A percentile compares a stretch with the other conserved stretches of the same genome.
Conservation (phyloP, 2,329 filamentous ascomycete species). For the Myriosclerotinia duriaeana region DNA sequence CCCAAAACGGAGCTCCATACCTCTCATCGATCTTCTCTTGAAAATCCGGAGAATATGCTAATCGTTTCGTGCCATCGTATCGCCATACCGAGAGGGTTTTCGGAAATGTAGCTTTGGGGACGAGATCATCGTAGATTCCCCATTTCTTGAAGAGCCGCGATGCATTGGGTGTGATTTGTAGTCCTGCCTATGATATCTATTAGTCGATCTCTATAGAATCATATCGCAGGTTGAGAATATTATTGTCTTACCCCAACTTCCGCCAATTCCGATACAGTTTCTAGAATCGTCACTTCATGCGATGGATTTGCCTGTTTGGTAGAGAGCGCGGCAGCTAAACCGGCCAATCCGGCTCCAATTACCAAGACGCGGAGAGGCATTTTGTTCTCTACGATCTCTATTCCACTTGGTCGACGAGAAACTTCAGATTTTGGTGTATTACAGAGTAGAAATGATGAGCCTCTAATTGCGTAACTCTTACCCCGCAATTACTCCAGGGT, state of each 20-base stretch:
- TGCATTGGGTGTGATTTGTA: conserved; percentile 39
- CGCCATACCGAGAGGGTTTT: conserved; percentile 51
- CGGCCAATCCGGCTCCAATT: conserved; percentile 47
- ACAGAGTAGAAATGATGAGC: not conserved
- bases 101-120: conserved; percentile 43
- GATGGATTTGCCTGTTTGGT: conserved; percentile 41
- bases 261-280: conserved; percentile 44
- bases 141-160: conserved; percentile 38
- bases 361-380: conserved; percentile 43
- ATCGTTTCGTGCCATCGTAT: conserved; percentile 49
- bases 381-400: not conserved
- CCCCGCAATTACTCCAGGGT: not conserved
- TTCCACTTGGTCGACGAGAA: not conserved
- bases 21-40: conserved; percentile 32
- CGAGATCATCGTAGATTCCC: conserved; percentile 34
- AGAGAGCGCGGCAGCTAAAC: conserved; percentile 44
- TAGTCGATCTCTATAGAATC: not conserved
- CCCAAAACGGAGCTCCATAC: conserved; percentile 44
- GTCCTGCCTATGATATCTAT: conserved; percentile 31
- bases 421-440: not conserved
- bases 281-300: conserved; percentile 46
- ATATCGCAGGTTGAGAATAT: not conserved
- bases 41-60: conserved; percentile 33
- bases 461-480: not conserved
- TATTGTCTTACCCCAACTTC: conserved; percentile 42